A percentile compares a stretch with the other conserved stretches of the same genome.
Conservation (phyloP, 2,329 filamentous ascomycete genomes). For the Mycogone perniciosa region DNA sequence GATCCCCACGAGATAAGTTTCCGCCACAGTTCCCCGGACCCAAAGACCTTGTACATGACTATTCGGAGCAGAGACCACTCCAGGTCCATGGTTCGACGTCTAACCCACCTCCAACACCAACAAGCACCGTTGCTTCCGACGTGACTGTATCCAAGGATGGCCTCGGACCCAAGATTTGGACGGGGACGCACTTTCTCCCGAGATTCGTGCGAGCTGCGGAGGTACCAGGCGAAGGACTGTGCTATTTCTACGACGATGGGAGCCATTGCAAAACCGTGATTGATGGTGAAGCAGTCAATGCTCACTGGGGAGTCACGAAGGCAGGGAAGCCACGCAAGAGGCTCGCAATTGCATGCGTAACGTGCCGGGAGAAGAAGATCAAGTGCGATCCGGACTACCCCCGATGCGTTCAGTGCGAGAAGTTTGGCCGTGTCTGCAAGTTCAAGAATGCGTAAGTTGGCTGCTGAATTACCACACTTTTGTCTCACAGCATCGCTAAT, state of each 20-base stretch:
- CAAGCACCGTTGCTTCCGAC: slow-evolving; percentile 32
- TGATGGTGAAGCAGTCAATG: slow-evolving; percentile 80
- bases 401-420: slow-evolving; percentile 86
- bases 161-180: slow-evolving; percentile 63
- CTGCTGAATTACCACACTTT: neutral
- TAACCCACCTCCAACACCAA: slow-evolving; percentile 24
- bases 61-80: slow-evolving; percentile 22
- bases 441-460: slow-evolving; percentile 75
- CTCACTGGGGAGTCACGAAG: slow-evolving; percentile 90
- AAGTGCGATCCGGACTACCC: slow-evolving; percentile 87
- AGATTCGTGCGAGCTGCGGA: slow-evolving; percentile 58
- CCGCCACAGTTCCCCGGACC: slow-evolving; percentile 32
- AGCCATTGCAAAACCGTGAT: slow-evolving; percentile 77
- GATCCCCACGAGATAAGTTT: slow-evolving; percentile 29
- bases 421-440: slow-evolving; percentile 78
- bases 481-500: slow-evolving; percentile 5
- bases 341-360: slow-evolving; percentile 85
- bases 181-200: slow-evolving; percentile 60
- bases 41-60: slow-evolving; percentile 26
- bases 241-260: slow-evolving; percentile 82
- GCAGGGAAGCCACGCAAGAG: slow-evolving; percentile 89
- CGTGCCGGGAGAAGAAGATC: slow-evolving; percentile 94
- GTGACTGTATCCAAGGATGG: slow-evolving; percentile 49
- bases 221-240: slow-evolving; percentile 71
- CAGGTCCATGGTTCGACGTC: slow-evolving; percentile 14